Base-by-base conservation (phyloP, 768 basidiomycete species). In the Gymnopilus junonius region DNA sequence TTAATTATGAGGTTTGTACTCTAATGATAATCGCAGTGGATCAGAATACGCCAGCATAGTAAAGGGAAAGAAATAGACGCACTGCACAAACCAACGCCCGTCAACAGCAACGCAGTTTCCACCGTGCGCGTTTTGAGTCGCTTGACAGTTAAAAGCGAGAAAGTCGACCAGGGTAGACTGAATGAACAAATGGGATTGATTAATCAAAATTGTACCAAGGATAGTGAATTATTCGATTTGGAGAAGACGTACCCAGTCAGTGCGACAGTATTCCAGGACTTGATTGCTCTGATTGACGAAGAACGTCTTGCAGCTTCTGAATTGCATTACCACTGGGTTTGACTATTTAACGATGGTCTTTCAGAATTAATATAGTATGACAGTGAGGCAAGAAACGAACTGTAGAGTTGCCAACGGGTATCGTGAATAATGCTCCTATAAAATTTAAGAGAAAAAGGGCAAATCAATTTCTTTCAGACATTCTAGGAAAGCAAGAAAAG, bases 31-130 rank as follows among this genome's bases (percentile, higher is more conserved):
- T 54, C 14, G 37, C 43, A 11, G n/a, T n/a, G 43, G 55, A 46
- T 32, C 25, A 56, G 46, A n/a, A n/a, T n/a, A n/a, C n/a, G n/a
- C n/a, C 31, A 37, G 46, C 25, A 20, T 21, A 61, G 20, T 42
- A 14, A 56, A 4, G 42, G 31, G 55, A 7, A 15, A 25, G 43
- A 29, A 15, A n/a, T 21, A n/a, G n/a, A n/a, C 82, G 67, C 64
- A 83, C 82, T 85, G 81, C 61, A 82, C 78, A 70, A 83, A 85
- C 79, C 82, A 85, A 29, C 71, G 67, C 34, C 82, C 77, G 66
- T 84, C 78, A 54, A 67, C 73, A 15, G 83, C 80, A 23, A 83
- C 79, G 65, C 82, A 84, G 53, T 79, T 73, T 0, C 83, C 83
- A 8, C 83, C 84, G 60, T 84, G 80, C 2, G 83, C 83, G 58